Evolutionary conservation across 345 rosid species (phyloP).

Genomic region (Acer campestre): DNA sequence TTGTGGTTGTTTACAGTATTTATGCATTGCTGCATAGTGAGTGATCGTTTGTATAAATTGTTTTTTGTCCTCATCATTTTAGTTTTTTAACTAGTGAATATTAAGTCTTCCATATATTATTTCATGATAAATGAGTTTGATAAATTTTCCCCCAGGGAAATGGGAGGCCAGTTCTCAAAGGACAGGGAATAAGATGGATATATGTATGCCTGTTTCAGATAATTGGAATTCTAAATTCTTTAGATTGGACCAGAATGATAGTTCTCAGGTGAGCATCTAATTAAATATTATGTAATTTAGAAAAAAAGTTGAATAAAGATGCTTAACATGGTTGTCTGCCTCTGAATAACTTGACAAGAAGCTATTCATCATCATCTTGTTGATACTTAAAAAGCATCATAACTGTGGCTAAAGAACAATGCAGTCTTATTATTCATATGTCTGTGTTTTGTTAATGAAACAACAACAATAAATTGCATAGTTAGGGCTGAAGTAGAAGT

Average conservation of each 20-base stretch:
- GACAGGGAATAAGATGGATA: slow-evolving; percentile 24
- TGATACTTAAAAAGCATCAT: background rate
- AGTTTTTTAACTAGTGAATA: background rate
- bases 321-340: slow-evolving; percentile 2
- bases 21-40: background rate
- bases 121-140: slow-evolving; percentile 1
- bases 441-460: background rate
- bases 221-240: slow-evolving; percentile 21
- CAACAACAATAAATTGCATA: background rate
- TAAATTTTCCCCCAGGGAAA: slow-evolving; percentile 35
- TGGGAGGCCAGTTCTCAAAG: slow-evolving; percentile 37
- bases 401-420: background rate
- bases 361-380: background rate
- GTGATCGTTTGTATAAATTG: background rate
- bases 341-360: background rate
- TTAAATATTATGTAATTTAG: slow-evolving; percentile 13
- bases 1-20: background rate
- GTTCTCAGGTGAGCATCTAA: slow-evolving; percentile 43
- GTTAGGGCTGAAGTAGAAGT: too few relatives aligned
- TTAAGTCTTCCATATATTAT: background rate
- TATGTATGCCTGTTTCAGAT: slow-evolving; percentile 18
- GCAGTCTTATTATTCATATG: background rate
- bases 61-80: background rate
- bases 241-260: slow-evolving; percentile 26
- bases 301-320: slow-evolving; percentile 14